Conservation (phyloP, 148 eudicot species). For the Vaccinium corymbosum region DNA sequence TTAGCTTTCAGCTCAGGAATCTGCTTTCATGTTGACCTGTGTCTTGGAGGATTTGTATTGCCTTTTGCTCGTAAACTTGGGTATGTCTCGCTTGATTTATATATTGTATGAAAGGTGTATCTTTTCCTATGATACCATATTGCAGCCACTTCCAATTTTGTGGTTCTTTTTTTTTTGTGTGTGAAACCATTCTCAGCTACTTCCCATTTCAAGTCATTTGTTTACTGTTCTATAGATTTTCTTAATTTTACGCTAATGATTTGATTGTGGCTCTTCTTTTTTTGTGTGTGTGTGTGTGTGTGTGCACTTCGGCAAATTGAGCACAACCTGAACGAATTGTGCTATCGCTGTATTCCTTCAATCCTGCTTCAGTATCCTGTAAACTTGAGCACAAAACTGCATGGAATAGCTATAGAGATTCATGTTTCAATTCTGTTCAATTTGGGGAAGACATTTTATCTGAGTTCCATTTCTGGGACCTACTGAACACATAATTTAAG, state of each 20-base stretch:
- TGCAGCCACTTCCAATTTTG: neutral
- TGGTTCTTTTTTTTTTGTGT: neutral
- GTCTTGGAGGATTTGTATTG: slow-evolving; percentile 97
- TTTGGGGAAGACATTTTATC: neutral
- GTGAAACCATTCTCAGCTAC: neutral
- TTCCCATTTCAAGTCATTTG: too few relatives aligned
- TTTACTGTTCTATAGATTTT: too few relatives aligned
- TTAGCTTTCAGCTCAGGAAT: slow-evolving; percentile 63
- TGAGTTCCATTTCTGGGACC: neutral
- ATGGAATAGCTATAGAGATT: neutral
- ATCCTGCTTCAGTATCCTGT: neutral
- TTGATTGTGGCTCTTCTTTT: too few relatives aligned
- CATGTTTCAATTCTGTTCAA: neutral
- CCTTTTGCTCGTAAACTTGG: slow-evolving; percentile 97
- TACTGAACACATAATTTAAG: neutral
- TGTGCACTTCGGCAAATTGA: neutral
- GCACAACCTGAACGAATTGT: neutral
- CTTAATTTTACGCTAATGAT: too few relatives aligned
- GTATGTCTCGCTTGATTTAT: slow-evolving; percentile 28
- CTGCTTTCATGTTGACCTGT: slow-evolving; percentile 96
- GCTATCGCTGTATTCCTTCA: neutral
- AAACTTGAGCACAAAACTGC: neutral
- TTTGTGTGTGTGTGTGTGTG: too few relatives aligned
- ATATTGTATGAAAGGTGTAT: neutral
- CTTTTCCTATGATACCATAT: slow-evolving; percentile 1